Percentiles rank a stretch among this genome's conserved stretches.
Conservation (phyloP, 352 stramenopile species). For the Globisporangium middletonii region DNA sequence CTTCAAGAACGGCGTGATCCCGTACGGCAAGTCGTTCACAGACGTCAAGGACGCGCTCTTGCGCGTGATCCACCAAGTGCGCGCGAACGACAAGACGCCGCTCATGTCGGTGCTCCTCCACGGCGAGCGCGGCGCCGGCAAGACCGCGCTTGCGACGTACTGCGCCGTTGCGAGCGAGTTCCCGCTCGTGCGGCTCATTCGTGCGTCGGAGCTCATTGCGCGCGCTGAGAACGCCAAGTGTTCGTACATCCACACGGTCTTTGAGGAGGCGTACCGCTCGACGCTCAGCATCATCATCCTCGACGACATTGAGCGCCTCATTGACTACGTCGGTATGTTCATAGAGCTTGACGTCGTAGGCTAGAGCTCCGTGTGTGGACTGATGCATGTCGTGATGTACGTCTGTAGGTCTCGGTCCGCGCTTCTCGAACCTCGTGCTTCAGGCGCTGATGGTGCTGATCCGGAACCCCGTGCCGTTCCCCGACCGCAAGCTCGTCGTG, state of each 20-base stretch:
- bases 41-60: constrained; percentile 89
- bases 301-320: constrained; percentile 99
- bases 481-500: constrained; percentile 93
- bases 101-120: constrained; percentile 97
- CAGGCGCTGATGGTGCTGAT: constrained; percentile 98
- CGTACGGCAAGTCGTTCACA: constrained; percentile 94
- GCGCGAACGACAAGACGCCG: constrained; percentile 92
- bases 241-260: constrained; percentile 91
- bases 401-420: constrained; percentile 86
- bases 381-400: background rate
- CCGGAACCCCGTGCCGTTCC: constrained; percentile 93
- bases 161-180: constrained; percentile 95
- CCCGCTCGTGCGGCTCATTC: constrained; percentile 97
- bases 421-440: constrained; percentile 98
- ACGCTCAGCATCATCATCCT: constrained; percentile 98
- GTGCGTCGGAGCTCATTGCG: constrained; percentile 97
- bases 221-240: constrained; percentile 93
- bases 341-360: background rate
- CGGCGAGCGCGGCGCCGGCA: constrained; percentile 91
- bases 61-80: constrained; percentile 93
- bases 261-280: constrained; percentile 98
- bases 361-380: too few species aligned
- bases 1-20: constrained; percentile 95
- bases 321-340: constrained; percentile 91
- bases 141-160: constrained; percentile 97